A percentile compares a stretch with the other conserved stretches of the same genome.
Evolutionary conservation across 768 basidiomycete genomes (phyloP).

Genomic region (Kwoniella heveanensis): DNA sequence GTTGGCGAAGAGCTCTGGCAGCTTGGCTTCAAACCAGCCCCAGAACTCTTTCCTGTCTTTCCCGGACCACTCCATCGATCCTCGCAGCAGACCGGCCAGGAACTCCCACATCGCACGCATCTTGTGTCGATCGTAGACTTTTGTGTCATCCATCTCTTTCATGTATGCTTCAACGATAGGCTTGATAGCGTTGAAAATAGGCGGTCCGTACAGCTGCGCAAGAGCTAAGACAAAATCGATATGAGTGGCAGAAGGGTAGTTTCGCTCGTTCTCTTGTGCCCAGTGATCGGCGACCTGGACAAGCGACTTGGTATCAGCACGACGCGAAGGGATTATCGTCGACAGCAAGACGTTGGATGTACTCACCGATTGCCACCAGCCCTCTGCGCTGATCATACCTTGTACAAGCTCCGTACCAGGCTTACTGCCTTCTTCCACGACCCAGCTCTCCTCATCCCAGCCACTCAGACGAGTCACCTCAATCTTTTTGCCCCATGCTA

Average conservation of each 20-base stretch:
- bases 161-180: conserved; percentile 66
- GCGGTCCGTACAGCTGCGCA: conserved; percentile 75
- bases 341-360: too few species aligned
- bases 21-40: conserved; percentile 68
- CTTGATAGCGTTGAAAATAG: conserved; percentile 66
- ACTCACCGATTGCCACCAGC: conserved; percentile 61
- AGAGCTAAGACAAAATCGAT: conserved; percentile 59
- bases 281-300: conserved; percentile 65
- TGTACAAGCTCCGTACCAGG: conserved; percentile 64
- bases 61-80: conserved; percentile 81
- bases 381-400: conserved; percentile 59
- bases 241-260: conserved; percentile 51
- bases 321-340: too few species aligned
- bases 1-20: conserved; percentile 68
- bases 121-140: conserved; percentile 64
- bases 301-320: not conserved
- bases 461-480: conserved; percentile 56
- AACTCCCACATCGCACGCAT: conserved; percentile 84
- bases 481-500: conserved; percentile 69
- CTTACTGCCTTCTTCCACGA: conserved; percentile 64
- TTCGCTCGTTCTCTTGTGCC: conserved; percentile 76
- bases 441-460: conserved; percentile 47
- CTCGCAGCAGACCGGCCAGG: conserved; percentile 72
- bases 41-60: conserved; percentile 64
- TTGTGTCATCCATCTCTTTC: conserved; percentile 62